These are phyloP conservation scores for Nakazawaea wickerhamii DNA, from an alignment of 805 yeast genomes.

Conservation along the genomic window DNA sequence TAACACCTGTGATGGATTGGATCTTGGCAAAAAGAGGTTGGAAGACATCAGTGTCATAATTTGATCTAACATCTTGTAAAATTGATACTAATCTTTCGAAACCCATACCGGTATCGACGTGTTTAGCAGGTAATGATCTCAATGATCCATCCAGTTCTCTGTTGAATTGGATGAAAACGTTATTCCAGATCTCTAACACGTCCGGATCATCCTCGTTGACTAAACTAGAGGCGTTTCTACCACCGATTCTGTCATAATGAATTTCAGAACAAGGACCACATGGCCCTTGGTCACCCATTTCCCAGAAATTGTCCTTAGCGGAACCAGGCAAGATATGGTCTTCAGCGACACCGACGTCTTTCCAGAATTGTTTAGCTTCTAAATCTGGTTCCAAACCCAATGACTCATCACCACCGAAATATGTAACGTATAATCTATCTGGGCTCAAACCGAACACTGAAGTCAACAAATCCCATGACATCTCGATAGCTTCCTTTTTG, in stretches of 20 bases:
- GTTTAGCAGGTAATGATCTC: conserved; percentile 85
- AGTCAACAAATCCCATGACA: conserved; percentile 90
- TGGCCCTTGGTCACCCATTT: conserved; percentile 99
- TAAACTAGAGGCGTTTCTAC: conserved; percentile 86
- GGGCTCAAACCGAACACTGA: conserved; percentile 72
- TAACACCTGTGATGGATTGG: conserved; percentile 88
- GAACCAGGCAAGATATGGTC: conserved; percentile 92
- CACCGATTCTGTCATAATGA: conserved; percentile 97
- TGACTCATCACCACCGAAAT: conserved; percentile 88
- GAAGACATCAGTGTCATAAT: conserved; percentile 97
- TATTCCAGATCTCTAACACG: conserved; percentile 96
- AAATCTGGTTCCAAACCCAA: conserved; percentile 86
- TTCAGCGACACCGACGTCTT: conserved; percentile 79
- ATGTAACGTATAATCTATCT: conserved; percentile 87
- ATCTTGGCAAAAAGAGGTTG: conserved; percentile 80
- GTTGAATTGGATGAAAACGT: conserved; percentile 94
- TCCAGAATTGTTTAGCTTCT: conserved; percentile 89
- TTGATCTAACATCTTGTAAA: conserved; percentile 84
- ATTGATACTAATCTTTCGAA: conserved; percentile 95
- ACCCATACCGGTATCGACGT: conserved; percentile 98
- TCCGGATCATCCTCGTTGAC: conserved; percentile 98
- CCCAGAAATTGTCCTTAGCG: conserved; percentile 96
- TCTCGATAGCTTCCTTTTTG: conserved; percentile 86
- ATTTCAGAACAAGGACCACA: conserved; percentile 99
- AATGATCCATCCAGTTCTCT: conserved; percentile 84